Evolutionary conservation across 2,329 filamentous ascomycete genomes (phyloP), one percentile per base, ranked within the genome.

Genomic region (Colletotrichum limetticola): DNA sequence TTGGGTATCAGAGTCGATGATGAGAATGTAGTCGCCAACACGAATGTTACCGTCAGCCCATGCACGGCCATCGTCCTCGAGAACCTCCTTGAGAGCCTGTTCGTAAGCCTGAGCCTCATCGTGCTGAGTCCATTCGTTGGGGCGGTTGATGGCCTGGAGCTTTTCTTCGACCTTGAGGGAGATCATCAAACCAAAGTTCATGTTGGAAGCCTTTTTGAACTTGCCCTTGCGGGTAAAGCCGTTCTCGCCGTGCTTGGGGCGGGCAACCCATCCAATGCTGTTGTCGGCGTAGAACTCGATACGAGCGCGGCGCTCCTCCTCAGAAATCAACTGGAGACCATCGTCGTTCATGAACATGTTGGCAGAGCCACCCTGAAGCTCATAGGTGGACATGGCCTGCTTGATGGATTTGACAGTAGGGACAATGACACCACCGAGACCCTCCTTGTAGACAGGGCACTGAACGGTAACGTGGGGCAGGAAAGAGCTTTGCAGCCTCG

Each of bases 401-500:
- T 95, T 95, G 82, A 95, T 88, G 2, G 93, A 95, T 78, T 91
- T 91, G 77, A 95, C 90, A 0, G 94, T 96, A 8, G 94, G 94
- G 24, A 87, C 89, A 78, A 95, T 95, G 81, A 97, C 94, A 74
- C 86, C 90, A 46, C 85, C 84, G 3, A 97, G 87, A 75, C 94
- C 94, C 81, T 97, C 94, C 81, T 96, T 97, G 85, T 97, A 97
- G 0, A 97, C 93, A 5, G 94, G 94, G 80, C 94, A 95, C 79
- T 97, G 94, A 55, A 97, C 93, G 3, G 94, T 96, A 75, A 94
- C 87, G 78, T 94, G 93, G 2, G 93, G 93, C 19, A 95, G 86
- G 30, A 85, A 79, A 7, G 83, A 78, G 1, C 82, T 84, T 69
- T 89, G 88, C 32, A 95, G 82, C 60, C 93, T 86, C 24, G 88